A percentile compares a stretch with the other conserved stretches of the same genome.
These are phyloP conservation scores for Fusarium sp. DNA, from an alignment of 2,329 filamentous ascomycete genomes.

Conservation along the genomic window DNA sequence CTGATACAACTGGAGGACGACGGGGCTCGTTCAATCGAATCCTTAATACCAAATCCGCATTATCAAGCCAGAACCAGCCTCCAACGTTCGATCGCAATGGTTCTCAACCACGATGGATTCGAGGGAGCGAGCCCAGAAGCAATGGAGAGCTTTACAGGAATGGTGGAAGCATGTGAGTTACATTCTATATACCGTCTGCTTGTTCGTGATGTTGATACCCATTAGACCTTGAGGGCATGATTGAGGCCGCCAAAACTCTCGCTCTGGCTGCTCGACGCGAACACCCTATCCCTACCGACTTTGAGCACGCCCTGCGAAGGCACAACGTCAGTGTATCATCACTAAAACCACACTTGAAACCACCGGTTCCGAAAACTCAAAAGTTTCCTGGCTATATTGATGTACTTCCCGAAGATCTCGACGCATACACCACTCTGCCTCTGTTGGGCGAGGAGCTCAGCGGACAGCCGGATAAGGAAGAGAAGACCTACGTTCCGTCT, in stretches of 20 bases:
- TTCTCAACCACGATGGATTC: conserved; percentile 71
- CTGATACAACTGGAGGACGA: conserved; percentile 28
- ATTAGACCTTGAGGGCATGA: conserved; percentile 64
- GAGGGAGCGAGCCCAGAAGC: conserved; percentile 67
- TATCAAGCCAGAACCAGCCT: conserved; percentile 57
- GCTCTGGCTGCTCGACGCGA: conserved; percentile 65
- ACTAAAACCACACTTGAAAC: conserved; percentile 68
- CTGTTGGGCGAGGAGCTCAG: conserved; percentile 68
- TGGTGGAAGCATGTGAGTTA: conserved; percentile 69
- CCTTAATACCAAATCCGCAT: conserved; percentile 50
- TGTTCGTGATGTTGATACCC: conserved; percentile 21
- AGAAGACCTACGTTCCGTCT: conserved; percentile 68
- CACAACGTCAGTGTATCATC: conserved; percentile 66
- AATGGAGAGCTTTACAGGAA: conserved; percentile 68
- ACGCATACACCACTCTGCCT: conserved; percentile 59
- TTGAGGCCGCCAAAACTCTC: conserved; percentile 62
- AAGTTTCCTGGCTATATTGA: conserved; percentile 57
- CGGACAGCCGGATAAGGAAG: conserved; percentile 68
- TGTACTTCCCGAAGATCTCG: conserved; percentile 55
- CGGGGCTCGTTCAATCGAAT: conserved; percentile 37
- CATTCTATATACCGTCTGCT: too few species aligned
- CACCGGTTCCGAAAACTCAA: conserved; percentile 60
- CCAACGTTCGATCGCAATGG: conserved; percentile 67
- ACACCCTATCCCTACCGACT: conserved; percentile 68
- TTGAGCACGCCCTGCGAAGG: conserved; percentile 64